Evolutionary conservation across 148 eudicot genomes (phyloP).

Genomic region (Fagopyrum tataricum): DNA sequence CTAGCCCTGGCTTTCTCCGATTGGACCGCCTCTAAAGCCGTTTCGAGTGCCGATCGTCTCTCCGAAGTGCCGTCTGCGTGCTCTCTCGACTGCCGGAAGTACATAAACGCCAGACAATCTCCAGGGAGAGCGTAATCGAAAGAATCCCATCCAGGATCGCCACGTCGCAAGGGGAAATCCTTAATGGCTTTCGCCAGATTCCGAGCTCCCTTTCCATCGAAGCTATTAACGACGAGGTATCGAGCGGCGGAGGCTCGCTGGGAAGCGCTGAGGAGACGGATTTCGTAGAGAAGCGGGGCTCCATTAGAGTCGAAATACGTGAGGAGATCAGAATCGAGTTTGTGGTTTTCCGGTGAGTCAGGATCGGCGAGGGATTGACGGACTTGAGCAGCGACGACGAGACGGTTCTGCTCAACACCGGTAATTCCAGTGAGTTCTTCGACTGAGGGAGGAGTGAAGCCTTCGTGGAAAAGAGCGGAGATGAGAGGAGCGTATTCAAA

Average conservation of each 20-base stretch:
- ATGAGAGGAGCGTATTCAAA: constrained; percentile 75
- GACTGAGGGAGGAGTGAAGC: constrained; percentile 49
- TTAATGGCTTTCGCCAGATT: constrained; percentile 68
- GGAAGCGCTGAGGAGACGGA: constrained; percentile 36
- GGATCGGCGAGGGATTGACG: constrained; percentile 40
- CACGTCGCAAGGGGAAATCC: constrained; percentile 56
- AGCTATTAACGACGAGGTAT: constrained; percentile 30
- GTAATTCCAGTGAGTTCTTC: constrained; percentile 78
- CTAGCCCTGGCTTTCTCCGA: constrained; percentile 41
- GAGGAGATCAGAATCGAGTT: constrained; percentile 28
- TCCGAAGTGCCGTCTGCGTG: constrained; percentile 24
- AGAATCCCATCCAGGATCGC: constrained; percentile 49
- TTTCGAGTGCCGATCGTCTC: constrained; percentile 30
- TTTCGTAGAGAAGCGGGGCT: constrained; percentile 60
- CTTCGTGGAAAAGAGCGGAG: constrained; percentile 48
- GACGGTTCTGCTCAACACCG: constrained; percentile 64
- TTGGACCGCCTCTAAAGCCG: constrained; percentile 44
- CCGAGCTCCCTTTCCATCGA: constrained; percentile 38
- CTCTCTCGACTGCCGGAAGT: constrained; percentile 56
- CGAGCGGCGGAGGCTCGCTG: constrained; percentile 52
- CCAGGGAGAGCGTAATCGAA: constrained; percentile 52
- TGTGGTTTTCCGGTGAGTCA: constrained; percentile 9
- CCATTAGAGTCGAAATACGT: constrained; percentile 50
- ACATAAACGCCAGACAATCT: constrained; percentile 69
- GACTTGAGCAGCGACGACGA: constrained; percentile 78